A percentile compares a stretch with the other conserved stretches of the same genome.
Conservation (phyloP, 2,329 filamentous ascomycete genomes). For the Keithomyces neogunnii region DNA sequence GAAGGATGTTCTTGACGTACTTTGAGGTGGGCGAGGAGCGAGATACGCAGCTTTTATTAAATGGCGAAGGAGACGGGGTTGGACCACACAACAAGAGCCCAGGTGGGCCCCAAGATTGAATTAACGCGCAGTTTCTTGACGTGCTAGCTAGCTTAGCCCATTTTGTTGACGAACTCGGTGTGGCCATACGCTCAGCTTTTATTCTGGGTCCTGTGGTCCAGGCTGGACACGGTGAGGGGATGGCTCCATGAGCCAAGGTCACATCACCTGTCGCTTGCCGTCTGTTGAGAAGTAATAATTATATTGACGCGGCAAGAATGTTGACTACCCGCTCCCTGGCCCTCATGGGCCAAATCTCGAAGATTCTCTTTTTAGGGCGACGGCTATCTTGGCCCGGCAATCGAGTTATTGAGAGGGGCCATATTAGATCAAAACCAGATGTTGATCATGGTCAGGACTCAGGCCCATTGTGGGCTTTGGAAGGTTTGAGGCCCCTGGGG, state of each 20-base stretch:
- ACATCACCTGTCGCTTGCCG: background rate
- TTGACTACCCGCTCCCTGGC: background rate
- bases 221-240: background rate
- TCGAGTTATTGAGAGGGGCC: too few relatives aligned
- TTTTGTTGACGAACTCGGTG: background rate
- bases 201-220: background rate
- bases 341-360: too few relatives aligned
- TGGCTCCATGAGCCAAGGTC: background rate
- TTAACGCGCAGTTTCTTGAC: background rate
- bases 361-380: too few relatives aligned
- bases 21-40: background rate
- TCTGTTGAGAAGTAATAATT: background rate
- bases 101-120: conserved; percentile 6
- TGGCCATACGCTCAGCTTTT: background rate
- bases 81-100: background rate
- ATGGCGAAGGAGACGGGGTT: background rate
- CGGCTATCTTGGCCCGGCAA: too few relatives aligned
- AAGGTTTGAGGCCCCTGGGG: too few relatives aligned
- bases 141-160: background rate
- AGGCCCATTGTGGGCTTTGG: too few relatives aligned
- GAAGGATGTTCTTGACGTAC: background rate
- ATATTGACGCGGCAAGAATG: background rate
- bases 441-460: too few relatives aligned
- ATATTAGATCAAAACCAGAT: too few relatives aligned
- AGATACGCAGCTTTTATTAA: background rate